Conservation (phyloP, 2,329 filamentous ascomycete species). For the Aspergillus uvarum region DNA sequence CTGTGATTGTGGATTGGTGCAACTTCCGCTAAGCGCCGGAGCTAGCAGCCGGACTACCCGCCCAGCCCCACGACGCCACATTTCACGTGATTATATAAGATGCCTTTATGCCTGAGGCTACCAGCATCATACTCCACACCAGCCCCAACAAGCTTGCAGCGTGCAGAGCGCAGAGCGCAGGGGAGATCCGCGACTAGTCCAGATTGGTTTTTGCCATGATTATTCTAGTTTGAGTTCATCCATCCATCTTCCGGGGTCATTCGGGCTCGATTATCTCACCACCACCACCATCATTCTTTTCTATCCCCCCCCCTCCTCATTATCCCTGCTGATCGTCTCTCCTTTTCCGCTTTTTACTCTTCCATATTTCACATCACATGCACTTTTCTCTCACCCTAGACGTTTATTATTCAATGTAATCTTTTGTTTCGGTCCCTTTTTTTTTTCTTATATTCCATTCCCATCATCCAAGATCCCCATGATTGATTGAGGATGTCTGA, state of each 20-base stretch:
- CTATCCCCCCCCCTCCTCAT: background rate
- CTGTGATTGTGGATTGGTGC: conserved; percentile 9
- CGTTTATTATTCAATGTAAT: conserved; percentile 20
- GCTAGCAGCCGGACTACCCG: conserved; percentile 1
- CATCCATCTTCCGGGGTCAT: conserved; percentile 3
- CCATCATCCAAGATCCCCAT: conserved; percentile 14
- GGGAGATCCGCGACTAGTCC: conserved; percentile 5
- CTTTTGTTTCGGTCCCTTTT: background rate
- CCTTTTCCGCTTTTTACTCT: conserved; percentile 3
- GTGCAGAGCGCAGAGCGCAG: background rate
- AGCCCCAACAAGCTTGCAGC: background rate
- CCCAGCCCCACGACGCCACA: background rate
- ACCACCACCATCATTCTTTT: conserved; percentile 13
- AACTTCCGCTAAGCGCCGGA: conserved; percentile 15
- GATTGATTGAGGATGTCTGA: conserved; percentile 35
- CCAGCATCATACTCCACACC: background rate
- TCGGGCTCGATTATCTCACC: conserved; percentile 7
- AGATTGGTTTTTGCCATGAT: background rate
- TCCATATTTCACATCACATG: conserved; percentile 4
- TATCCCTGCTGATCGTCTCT: conserved; percentile 8
- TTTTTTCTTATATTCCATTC: conserved; percentile 3
- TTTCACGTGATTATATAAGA: background rate
- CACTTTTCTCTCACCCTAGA: background rate
- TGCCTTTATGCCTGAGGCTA: background rate
- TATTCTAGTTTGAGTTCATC: conserved; percentile 1